phyloP scores from a whole-genome alignment of 2,329 filamentous ascomycete species.

The Fusarium haematococcum region DNA sequence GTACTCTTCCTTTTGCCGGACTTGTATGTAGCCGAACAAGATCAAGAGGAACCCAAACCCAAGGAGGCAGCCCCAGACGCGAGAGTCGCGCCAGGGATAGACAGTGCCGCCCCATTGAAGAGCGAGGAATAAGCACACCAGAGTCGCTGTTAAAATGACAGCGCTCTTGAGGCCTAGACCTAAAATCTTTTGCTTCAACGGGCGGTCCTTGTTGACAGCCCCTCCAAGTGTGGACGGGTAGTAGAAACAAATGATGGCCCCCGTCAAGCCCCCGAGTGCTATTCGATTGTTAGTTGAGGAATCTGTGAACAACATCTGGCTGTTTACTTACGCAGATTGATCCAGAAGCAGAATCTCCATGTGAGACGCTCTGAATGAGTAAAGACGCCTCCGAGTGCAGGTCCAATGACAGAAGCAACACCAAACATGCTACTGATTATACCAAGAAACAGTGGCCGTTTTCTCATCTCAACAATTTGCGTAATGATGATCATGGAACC shows the following conservation, averaged over 20 bases:
- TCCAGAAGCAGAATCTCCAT: conserved; percentile 42
- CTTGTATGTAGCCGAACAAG: conserved; percentile 26
- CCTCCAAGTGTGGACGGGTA: conserved; percentile 23
- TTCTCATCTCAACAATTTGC: conserved; percentile 28
- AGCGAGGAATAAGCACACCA: conserved; percentile 35
- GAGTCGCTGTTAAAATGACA: conserved; percentile 9
- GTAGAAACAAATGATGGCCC: conserved; percentile 11
- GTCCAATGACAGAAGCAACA: conserved; percentile 30
- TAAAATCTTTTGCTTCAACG: conserved; percentile 10
- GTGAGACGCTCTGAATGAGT: conserved; percentile 33
- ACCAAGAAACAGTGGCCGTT: conserved; percentile 21
- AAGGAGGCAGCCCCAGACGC: conserved; percentile 40
- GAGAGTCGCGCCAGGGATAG: conserved; percentile 37
- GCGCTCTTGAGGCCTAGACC: conserved; percentile 32
- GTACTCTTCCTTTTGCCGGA: conserved; percentile 28
- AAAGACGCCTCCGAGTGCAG: conserved; percentile 35
- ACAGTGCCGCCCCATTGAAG: conserved; percentile 41
- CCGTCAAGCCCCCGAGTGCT: conserved; percentile 30
- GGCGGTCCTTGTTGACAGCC: not conserved
- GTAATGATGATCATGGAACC: conserved; percentile 29
- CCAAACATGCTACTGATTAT: conserved; percentile 41
- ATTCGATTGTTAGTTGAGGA: not conserved
- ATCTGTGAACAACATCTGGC: accelerated
- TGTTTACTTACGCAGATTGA: conserved; percentile 33
- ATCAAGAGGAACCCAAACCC: conserved; percentile 29